Conservation (phyloP, 1,284 basidiomycete genomes). For the Cystobasidiaceae sp. region DNA sequence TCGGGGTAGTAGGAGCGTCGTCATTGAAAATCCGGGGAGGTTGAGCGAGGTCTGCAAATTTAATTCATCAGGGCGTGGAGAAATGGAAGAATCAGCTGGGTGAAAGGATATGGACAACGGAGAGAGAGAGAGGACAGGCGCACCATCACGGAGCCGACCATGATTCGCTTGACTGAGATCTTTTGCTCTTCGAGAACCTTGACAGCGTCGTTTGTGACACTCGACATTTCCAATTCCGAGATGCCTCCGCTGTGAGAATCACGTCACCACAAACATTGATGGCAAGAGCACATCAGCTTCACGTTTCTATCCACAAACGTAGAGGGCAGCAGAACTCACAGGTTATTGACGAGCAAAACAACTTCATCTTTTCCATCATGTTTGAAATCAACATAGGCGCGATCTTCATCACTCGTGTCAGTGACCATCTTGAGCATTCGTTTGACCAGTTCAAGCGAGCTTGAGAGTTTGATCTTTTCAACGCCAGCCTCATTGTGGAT, state of each 20-base stretch:
- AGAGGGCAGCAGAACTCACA: slow-evolving; percentile 31
- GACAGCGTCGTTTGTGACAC: slow-evolving; percentile 50
- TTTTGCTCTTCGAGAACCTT: slow-evolving; percentile 56
- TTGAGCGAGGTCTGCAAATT: slow-evolving; percentile 73
- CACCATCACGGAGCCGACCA: slow-evolving; percentile 22
- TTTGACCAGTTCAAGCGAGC: slow-evolving; percentile 63
- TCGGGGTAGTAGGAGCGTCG: slow-evolving; percentile 55
- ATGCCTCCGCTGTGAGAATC: slow-evolving; percentile 57
- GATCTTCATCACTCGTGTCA: slow-evolving; percentile 68
- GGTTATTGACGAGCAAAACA: slow-evolving; percentile 53
- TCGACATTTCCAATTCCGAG: slow-evolving; percentile 76
- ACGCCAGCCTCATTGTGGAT: slow-evolving; percentile 90
- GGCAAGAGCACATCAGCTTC: too few relatives aligned
- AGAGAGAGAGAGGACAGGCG: slow-evolving; percentile 3
- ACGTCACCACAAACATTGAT: slow-evolving; percentile 54
- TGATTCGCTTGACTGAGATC: slow-evolving; percentile 56
- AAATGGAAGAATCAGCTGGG: too few relatives aligned
- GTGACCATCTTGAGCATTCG: slow-evolving; percentile 68
- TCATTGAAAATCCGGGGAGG: slow-evolving; percentile 90
- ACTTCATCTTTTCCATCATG: slow-evolving; percentile 57
- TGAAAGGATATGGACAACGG: slow-evolving; percentile 43
- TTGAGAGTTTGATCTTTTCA: slow-evolving; percentile 56
- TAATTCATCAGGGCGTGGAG: not conserved
- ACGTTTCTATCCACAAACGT: too few relatives aligned
- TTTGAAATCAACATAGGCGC: slow-evolving; percentile 76